Conservation (phyloP, 805 yeast species). For the Torulaspora delbrueckii region DNA sequence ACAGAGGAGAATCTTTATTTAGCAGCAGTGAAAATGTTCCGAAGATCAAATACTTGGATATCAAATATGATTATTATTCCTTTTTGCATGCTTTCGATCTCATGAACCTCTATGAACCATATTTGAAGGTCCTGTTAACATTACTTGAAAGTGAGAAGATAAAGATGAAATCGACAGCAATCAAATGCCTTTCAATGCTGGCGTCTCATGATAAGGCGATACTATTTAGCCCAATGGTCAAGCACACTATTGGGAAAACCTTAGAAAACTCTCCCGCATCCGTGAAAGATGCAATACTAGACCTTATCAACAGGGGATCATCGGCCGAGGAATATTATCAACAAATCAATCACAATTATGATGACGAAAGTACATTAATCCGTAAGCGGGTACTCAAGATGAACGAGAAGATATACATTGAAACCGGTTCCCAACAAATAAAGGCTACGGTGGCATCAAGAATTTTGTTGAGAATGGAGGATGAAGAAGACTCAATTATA, state of each 20-base stretch:
- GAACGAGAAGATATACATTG: constrained; percentile 44
- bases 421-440: constrained; percentile 30
- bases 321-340: constrained; percentile 42
- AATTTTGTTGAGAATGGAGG: constrained; percentile 54
- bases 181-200: constrained; percentile 55
- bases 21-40: neutral
- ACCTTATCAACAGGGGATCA: constrained; percentile 46
- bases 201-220: constrained; percentile 50
- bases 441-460: constrained; percentile 46
- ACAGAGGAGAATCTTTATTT: neutral
- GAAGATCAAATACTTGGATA: neutral
- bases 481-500: constrained; percentile 58
- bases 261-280: constrained; percentile 60
- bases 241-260: constrained; percentile 46
- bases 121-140: constrained; percentile 46
- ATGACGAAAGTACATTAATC: constrained; percentile 61
- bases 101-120: constrained; percentile 45
- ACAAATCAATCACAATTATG: constrained; percentile 41
- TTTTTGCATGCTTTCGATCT: constrained; percentile 25
- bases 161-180: constrained; percentile 56
- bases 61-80: constrained; percentile 19
- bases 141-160: constrained; percentile 47
- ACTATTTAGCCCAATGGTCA: constrained; percentile 47
- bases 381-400: constrained; percentile 57
- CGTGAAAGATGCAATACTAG: constrained; percentile 73